Base-by-base conservation (phyloP, 805 yeast genomes). In the Candida ponderosae region DNA sequence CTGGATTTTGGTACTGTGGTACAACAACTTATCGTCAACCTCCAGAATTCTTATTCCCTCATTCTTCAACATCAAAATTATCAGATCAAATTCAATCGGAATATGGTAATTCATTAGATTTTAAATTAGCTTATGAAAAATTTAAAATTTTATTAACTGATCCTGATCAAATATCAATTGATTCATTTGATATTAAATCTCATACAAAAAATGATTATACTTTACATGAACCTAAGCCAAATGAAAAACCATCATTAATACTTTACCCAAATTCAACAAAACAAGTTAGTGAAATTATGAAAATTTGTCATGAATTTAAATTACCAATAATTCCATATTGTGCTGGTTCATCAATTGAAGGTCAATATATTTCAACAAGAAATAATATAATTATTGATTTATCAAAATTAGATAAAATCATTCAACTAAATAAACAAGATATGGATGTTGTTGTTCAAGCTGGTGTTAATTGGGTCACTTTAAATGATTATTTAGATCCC, bases 391-490 rank as follows among this genome's bases (percentile, higher is more conserved):
- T 82, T 38, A 62, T 82, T 44, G 88, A 81, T 49, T 54, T 81
- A 29, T 60, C 76, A 8, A 58, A 65, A 35, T 78, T 83, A 89
- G 68, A 77, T 57, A 56, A 68, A 32, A 67, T 83, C 6, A 18
- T 81, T 4, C 61, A 61, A 18, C 61, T 84, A 31, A 75, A 81
- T 51, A 66, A 70, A 36, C 68, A 70, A 9, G 94, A 83, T 55
- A 58, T 83, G 46, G 93, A 83, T 52, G 70, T 80, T 18, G 72
- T 71, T 5, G 85, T 83, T 1, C 82, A 82, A 48, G 83, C 88
- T 1, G 89, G 89, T 20, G 77, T 84, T 9, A 82, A 82, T 4
- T 83, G 93, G 89, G 81, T 78, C 56, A 78, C 76, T 26, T 60
- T 83, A 40, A 73, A 72, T 40, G 76, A 72, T 18, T 70, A 58